These are phyloP conservation scores for Melaleuca alternifolia DNA, from an alignment of 345 rosid genomes.

Conservation along the genomic window DNA sequence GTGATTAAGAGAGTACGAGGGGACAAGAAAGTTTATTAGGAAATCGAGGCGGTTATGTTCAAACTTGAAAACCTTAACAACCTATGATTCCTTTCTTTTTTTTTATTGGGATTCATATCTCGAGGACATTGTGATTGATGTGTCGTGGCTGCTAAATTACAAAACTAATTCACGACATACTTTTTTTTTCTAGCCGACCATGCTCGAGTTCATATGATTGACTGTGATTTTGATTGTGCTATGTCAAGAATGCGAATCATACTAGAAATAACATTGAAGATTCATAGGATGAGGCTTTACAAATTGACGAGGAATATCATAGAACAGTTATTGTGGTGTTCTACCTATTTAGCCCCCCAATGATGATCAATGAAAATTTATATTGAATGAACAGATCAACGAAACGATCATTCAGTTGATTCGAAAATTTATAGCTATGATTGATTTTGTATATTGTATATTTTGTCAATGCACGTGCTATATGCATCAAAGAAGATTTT, in stretches of 20 bases:
- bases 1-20: neutral
- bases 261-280: neutral
- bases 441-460: neutral
- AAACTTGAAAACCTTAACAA: too few relatives aligned
- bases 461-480: neutral
- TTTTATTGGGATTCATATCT: neutral
- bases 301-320: neutral
- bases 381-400: neutral
- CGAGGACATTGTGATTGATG: neutral
- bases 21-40: neutral
- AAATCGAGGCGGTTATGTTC: neutral
- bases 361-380: neutral
- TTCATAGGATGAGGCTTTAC: neutral
- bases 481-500: neutral
- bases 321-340: neutral
- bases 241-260: neutral
- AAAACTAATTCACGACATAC: neutral
- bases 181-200: neutral
- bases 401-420: neutral
- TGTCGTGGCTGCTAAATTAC: neutral
- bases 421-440: neutral
- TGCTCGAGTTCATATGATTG: neutral
- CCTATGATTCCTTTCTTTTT: too few relatives aligned
- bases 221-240: neutral
- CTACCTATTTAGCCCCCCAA: neutral